These are phyloP conservation scores for Akanthomyces muscarius DNA, from an alignment of 2,329 filamentous ascomycete genomes.

Conservation along the genomic window DNA sequence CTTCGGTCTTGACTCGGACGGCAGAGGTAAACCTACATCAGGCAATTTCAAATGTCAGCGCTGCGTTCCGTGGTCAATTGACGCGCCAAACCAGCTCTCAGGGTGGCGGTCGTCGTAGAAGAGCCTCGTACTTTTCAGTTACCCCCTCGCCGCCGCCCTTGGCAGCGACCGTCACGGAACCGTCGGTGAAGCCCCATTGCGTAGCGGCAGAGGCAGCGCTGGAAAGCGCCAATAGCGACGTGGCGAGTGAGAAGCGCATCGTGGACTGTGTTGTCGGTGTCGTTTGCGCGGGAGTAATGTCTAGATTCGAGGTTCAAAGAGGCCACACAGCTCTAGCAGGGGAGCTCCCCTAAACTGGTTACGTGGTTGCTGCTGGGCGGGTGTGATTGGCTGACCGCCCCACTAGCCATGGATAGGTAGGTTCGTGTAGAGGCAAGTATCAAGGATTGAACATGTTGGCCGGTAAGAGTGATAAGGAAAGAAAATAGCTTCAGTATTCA, in stretches of 20 bases:
- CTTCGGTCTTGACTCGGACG: constrained; percentile 56
- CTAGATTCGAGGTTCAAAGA: constrained; percentile 23
- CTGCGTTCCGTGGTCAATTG: constrained; percentile 3
- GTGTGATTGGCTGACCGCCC: constrained; percentile 20
- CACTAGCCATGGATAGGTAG: neutral
- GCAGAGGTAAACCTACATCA: constrained; percentile 53
- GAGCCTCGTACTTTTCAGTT: constrained; percentile 57
- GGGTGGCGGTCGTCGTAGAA: constrained; percentile 20
- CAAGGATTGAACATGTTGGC: neutral
- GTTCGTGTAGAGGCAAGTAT: neutral
- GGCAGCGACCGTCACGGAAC: constrained; percentile 58
- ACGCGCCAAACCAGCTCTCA: neutral
- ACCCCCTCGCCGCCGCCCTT: constrained; percentile 59
- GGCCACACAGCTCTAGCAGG: constrained; percentile 27
- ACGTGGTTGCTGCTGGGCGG: constrained; percentile 23
- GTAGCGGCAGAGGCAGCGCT: constrained; percentile 50
- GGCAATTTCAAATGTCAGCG: constrained; percentile 22
- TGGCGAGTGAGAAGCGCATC: constrained; percentile 38
- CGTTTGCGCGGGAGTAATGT: constrained; percentile 18
- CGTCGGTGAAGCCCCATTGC: constrained; percentile 73
- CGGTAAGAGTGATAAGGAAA: too few relatives aligned
- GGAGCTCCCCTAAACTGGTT: constrained; percentile 25
- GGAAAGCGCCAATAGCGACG: constrained; percentile 43
- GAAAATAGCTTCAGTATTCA: too few relatives aligned
- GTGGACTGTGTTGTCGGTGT: constrained; percentile 23